phyloP scores from a whole-genome alignment of 306 rosid genomes.

The Lotus japonicus region DNA sequence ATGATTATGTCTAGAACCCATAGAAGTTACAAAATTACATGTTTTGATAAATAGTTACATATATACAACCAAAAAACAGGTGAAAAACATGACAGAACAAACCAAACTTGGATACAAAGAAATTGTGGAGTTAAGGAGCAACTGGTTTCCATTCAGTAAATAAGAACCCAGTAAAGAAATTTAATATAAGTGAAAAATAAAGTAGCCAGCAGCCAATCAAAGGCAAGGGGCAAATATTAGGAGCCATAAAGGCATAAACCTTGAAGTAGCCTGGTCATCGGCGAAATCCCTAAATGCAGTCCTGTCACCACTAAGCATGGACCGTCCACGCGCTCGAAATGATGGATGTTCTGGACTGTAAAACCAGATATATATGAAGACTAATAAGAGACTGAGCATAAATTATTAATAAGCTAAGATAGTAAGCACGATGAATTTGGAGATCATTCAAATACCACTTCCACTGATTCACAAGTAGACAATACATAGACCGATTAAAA shows the following conservation, averaged over 20 bases:
- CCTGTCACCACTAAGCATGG: slow-evolving; percentile 90
- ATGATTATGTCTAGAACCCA: neutral
- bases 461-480: neutral
- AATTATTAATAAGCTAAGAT: neutral
- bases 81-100: neutral
- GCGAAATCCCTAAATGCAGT: slow-evolving; percentile 71
- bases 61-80: neutral
- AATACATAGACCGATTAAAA: slow-evolving; percentile 5
- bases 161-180: neutral
- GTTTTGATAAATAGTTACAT: neutral
- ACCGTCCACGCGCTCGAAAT: slow-evolving; percentile 66
- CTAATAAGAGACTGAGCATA: neutral
- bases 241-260: slow-evolving; percentile 44
- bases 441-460: neutral
- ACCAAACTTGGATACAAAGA: slow-evolving; percentile 6
- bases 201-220: neutral
- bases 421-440: neutral
- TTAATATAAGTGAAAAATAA: neutral
- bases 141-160: slow-evolving; percentile 3
- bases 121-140: neutral
- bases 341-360: slow-evolving; percentile 98
- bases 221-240: slow-evolving; percentile 8
- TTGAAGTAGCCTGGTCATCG: slow-evolving; percentile 75
- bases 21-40: neutral
- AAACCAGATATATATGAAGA: slow-evolving; percentile 20